These are phyloP conservation scores for Yarrowia sp. DNA, from an alignment of 805 yeast species.

Conservation along the genomic window DNA sequence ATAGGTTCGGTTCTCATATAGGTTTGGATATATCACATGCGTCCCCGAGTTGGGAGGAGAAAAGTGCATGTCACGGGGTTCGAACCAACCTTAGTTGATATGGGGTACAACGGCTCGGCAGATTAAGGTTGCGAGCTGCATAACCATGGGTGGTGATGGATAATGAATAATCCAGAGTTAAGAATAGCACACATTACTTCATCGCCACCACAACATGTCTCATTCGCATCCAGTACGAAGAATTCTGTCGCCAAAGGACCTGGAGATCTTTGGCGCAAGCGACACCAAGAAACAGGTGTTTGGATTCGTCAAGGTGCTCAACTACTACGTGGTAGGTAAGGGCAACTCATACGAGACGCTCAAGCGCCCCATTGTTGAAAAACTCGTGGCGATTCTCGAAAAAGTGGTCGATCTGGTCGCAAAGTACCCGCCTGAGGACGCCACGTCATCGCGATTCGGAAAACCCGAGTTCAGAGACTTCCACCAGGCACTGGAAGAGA, in stretches of 20 bases:
- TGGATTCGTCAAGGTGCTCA: constrained; percentile 63
- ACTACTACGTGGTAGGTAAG: constrained; percentile 67
- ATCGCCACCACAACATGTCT: constrained; percentile 15
- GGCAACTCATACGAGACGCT: constrained; percentile 59
- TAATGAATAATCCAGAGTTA: neutral
- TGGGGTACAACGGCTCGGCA: constrained; percentile 22
- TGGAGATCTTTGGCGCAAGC: constrained; percentile 65
- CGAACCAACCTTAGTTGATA: neutral
- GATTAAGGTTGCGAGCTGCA: constrained; percentile 17
- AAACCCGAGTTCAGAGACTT: constrained; percentile 86
- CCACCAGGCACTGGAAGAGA: constrained; percentile 64
- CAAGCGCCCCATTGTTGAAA: constrained; percentile 46
- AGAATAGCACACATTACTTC: neutral
- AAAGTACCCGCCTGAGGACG: constrained; percentile 70
- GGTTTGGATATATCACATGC: constrained; percentile 20
- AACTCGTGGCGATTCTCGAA: constrained; percentile 55
- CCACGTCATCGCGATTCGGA: constrained; percentile 83
- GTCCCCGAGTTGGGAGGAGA: constrained; percentile 32
- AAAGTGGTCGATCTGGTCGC: constrained; percentile 57
- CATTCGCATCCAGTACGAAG: constrained; percentile 48
- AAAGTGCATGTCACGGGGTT: constrained; percentile 20
- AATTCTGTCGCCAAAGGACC: constrained; percentile 64
- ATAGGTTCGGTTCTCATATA: neutral
- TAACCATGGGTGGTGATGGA: neutral
- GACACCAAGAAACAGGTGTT: constrained; percentile 59